Evolutionary conservation across 2,329 filamentous ascomycete genomes (phyloP).

Genomic region (Nigrospora osmanthi): DNA sequence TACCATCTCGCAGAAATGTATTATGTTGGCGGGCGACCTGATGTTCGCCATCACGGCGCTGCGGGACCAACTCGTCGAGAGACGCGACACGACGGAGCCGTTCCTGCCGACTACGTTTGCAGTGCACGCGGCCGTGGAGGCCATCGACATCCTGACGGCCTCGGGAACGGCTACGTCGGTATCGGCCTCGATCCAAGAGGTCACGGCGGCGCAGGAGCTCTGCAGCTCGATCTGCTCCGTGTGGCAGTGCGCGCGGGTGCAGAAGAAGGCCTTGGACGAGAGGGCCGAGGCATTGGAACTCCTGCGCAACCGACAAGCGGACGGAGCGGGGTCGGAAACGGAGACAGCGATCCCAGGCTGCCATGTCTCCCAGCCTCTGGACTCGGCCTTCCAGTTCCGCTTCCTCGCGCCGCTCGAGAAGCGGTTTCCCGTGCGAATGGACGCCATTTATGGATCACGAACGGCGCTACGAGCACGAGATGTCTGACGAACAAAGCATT

Average conservation of each 20-base stretch:
- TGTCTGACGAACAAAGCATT: too few species aligned
- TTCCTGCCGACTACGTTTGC: conserved; percentile 1
- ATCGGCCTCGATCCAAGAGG: conserved; percentile 1
- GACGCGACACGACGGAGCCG: not conserved
- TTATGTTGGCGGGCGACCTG: conserved; percentile 1
- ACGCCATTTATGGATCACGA: not conserved
- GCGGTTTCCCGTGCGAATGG: not conserved
- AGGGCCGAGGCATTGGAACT: conserved; percentile 1
- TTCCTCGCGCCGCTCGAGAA: conserved; percentile 1
- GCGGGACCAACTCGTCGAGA: not conserved
- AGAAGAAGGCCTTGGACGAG: not conserved
- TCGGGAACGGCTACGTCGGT: not conserved
- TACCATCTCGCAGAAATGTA: not conserved
- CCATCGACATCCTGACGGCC: conserved; percentile 2
- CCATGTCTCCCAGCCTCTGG: not conserved
- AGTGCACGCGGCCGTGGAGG: conserved; percentile 1
- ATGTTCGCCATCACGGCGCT: not conserved
- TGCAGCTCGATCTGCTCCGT: not conserved
- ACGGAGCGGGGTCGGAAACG: not conserved
- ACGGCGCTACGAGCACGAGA: not conserved
- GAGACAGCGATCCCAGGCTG: not conserved
- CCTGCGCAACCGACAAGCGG: not conserved
- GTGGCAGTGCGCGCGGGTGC: not conserved
- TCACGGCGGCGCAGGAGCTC: not conserved
- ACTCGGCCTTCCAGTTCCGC: not conserved